A percentile compares a stretch with the other conserved stretches of the same genome.
Evolutionary conservation across 2,329 filamentous ascomycete genomes (phyloP).

Genomic region (Teratosphaeriaceae sp.): DNA sequence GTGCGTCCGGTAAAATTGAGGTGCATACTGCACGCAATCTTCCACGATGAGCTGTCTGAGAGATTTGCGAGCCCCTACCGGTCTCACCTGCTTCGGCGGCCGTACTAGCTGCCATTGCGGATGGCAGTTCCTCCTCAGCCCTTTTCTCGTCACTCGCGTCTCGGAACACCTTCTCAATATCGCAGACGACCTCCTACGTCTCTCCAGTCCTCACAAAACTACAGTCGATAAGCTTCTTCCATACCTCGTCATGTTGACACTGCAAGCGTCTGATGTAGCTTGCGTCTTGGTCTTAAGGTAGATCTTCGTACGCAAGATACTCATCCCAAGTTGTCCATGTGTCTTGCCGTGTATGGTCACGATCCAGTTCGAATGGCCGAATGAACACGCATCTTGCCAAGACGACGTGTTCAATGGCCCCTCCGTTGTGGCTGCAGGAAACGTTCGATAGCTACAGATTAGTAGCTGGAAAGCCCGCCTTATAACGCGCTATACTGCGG

Average conservation of each 20-base stretch:
- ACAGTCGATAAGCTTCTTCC: neutral
- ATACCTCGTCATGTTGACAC: neutral
- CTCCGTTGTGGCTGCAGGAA: neutral
- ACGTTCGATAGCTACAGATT: neutral
- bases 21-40: too few relatives aligned
- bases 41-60: neutral
- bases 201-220: neutral
- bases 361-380: neutral
- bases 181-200: neutral
- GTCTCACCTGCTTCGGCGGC: neutral
- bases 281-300: neutral
- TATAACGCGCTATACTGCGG: neutral
- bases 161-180: neutral
- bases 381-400: neutral
- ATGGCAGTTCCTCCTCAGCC: neutral
- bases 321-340: neutral
- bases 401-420: neutral
- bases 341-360: constrained; percentile 1
- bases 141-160: neutral
- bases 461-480: neutral
- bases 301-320: neutral
- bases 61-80: neutral
- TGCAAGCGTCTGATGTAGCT: neutral
- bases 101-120: neutral
- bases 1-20: too few relatives aligned